A percentile compares a stretch with the other conserved stretches of the same genome.
phyloP scores from a whole-genome alignment of 2,329 filamentous ascomycete genomes.

The Colletotrichum somersetense region DNA sequence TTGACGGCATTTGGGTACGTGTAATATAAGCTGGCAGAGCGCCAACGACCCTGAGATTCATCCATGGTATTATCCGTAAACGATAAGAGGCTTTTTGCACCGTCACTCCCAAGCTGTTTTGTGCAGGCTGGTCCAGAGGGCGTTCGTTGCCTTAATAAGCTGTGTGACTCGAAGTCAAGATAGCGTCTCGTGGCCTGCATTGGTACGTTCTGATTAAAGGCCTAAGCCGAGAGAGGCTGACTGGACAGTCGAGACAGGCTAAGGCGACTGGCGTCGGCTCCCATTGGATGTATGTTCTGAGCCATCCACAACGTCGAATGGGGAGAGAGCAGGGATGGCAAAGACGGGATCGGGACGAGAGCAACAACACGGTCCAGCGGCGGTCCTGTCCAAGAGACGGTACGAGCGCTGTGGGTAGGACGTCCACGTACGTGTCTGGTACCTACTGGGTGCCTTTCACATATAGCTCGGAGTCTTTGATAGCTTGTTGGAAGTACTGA shows the following conservation, averaged over 20 bases:
- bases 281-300: constrained; percentile 33
- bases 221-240: constrained; percentile 24
- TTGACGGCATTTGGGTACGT: constrained; percentile 10
- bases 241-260: constrained; percentile 39
- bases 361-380: constrained; percentile 7
- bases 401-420: constrained; percentile 4
- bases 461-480: neutral
- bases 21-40: neutral
- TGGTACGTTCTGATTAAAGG: constrained; percentile 41
- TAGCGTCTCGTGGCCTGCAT: constrained; percentile 20
- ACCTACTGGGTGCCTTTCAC: neutral
- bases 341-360: constrained; percentile 25
- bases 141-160: neutral
- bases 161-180: constrained; percentile 8
- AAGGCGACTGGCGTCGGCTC: constrained; percentile 17
- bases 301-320: constrained; percentile 28
- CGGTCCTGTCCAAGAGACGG: constrained; percentile 19
- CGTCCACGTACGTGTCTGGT: neutral
- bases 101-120: neutral
- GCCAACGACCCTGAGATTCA: neutral
- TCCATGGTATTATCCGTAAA: neutral
- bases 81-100: neutral
- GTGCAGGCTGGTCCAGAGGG: neutral
- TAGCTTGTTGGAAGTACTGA: neutral
- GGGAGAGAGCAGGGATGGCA: constrained; percentile 32